Conservation (phyloP, 805 yeast species). For the Zygoascus biomembranicola region DNA sequence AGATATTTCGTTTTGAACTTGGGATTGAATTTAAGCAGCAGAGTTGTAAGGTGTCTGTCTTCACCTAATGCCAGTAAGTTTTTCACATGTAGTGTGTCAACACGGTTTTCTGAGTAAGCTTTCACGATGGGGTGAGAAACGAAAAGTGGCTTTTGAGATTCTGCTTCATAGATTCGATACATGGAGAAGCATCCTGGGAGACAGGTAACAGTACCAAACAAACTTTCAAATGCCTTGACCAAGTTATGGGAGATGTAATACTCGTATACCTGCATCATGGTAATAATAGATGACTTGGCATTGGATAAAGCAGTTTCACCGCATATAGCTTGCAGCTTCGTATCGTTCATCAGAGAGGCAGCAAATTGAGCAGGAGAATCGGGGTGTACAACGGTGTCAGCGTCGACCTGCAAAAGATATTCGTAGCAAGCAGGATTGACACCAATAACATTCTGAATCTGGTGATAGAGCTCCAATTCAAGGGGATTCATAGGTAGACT, state of each 20-base stretch:
- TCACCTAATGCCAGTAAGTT: conserved; percentile 55
- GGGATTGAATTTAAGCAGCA: conserved; percentile 49
- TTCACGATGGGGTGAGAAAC: conserved; percentile 54
- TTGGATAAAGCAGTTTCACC: conserved; percentile 55
- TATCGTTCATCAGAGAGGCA: conserved; percentile 49
- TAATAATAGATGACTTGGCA: conserved; percentile 43
- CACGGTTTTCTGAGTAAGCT: conserved; percentile 46
- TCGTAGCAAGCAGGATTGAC: conserved; percentile 51
- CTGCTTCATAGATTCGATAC: conserved; percentile 48
- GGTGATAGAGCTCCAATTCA: conserved; percentile 46
- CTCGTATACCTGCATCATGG: conserved; percentile 56
- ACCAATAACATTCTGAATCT: conserved; percentile 50
- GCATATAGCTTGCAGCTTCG: conserved; percentile 49
- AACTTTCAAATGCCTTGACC: conserved; percentile 54
- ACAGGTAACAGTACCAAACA: conserved; percentile 58
- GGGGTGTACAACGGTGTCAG: conserved; percentile 51
- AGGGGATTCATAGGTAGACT: conserved; percentile 53
- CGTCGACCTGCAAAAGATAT: conserved; percentile 49
- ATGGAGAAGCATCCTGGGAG: conserved; percentile 58
- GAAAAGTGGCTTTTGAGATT: conserved; percentile 49
- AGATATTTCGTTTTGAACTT: conserved; percentile 47
- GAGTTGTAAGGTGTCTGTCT: conserved; percentile 49
- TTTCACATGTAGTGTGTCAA: conserved; percentile 51
- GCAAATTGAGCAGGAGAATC: conserved; percentile 48
- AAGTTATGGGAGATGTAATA: conserved; percentile 57